phyloP scores from a whole-genome alignment of 805 yeast genomes.

The Dipodascopsis tothii region DNA sequence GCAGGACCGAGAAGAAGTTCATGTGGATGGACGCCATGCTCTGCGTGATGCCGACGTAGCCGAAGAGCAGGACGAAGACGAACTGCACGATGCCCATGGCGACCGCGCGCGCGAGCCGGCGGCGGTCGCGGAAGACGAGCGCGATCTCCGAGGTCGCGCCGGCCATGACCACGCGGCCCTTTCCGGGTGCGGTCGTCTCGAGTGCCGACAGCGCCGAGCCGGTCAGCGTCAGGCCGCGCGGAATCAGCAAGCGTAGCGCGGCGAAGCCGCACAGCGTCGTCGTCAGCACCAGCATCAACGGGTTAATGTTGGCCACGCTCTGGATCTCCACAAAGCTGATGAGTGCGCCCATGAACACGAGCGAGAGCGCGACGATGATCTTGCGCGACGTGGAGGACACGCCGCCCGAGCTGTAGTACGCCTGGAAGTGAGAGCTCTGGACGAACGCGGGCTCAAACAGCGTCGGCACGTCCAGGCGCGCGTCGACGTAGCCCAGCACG shows the following conservation, averaged over 20 bases:
- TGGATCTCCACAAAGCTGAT: background rate
- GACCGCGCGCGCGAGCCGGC: constrained; percentile 12
- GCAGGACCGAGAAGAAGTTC: constrained; percentile 22
- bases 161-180: constrained; percentile 1
- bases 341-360: background rate
- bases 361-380: background rate
- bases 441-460: background rate
- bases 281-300: background rate
- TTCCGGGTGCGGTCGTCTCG: background rate
- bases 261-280: background rate
- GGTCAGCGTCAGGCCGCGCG: background rate
- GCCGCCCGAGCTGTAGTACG: background rate
- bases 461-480: background rate
- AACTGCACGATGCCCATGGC: constrained; percentile 13
- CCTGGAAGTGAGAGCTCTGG: background rate
- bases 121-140: constrained; percentile 12
- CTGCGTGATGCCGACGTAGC: constrained; percentile 11
- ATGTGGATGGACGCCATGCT: constrained; percentile 19
- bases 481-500: background rate
- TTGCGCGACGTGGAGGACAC: background rate
- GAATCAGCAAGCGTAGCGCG: background rate
- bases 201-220: background rate
- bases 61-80: constrained; percentile 3
- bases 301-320: background rate
- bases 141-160: constrained; percentile 12